A percentile compares a stretch with the other conserved stretches of the same genome.
These are phyloP conservation scores for Mortierella sp. DNA, from an alignment of 371 early-diverging fungal genomes.

Conservation along the genomic window DNA sequence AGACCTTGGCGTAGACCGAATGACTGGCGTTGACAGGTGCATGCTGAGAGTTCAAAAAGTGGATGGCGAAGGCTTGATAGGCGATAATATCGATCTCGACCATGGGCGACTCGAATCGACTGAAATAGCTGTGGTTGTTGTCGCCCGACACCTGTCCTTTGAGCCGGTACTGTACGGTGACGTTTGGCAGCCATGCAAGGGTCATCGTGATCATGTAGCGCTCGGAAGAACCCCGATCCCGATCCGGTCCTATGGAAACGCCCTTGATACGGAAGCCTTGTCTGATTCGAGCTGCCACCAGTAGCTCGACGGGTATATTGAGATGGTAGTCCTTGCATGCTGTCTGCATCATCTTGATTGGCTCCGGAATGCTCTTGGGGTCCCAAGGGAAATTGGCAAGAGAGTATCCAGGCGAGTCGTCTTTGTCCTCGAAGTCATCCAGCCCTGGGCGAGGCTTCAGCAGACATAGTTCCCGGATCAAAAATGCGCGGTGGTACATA, in stretches of 20 bases:
- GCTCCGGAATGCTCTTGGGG: slow-evolving; percentile 79
- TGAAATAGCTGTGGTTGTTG: slow-evolving; percentile 29
- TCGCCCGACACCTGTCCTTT: slow-evolving; percentile 59
- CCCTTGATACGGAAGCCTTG: slow-evolving; percentile 87
- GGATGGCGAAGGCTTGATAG: slow-evolving; percentile 70
- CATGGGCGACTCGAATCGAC: slow-evolving; percentile 60
- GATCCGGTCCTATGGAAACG: slow-evolving; percentile 60
- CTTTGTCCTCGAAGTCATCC: slow-evolving; percentile 42
- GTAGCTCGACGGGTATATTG: slow-evolving; percentile 70
- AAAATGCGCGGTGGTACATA: slow-evolving; percentile 82
- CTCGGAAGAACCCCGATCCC: slow-evolving; percentile 33
- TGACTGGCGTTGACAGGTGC: slow-evolving; percentile 60
- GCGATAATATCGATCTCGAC: slow-evolving; percentile 76
- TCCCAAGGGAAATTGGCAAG: slow-evolving; percentile 90
- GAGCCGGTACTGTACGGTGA: slow-evolving; percentile 90
- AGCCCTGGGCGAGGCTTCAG: slow-evolving; percentile 61
- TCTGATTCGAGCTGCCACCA: slow-evolving; percentile 80
- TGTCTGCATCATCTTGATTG: slow-evolving; percentile 79
- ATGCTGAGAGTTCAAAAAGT: slow-evolving; percentile 67
- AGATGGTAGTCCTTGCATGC: slow-evolving; percentile 86
- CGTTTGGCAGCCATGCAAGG: slow-evolving; percentile 84
- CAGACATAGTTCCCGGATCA: slow-evolving; percentile 76
- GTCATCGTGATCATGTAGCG: slow-evolving; percentile 58
- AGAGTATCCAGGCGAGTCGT: slow-evolving; percentile 47
- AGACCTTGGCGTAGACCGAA: slow-evolving; percentile 74